Base-by-base conservation (phyloP, 345 rosid genomes). In the Lenwebbia sp. region DNA sequence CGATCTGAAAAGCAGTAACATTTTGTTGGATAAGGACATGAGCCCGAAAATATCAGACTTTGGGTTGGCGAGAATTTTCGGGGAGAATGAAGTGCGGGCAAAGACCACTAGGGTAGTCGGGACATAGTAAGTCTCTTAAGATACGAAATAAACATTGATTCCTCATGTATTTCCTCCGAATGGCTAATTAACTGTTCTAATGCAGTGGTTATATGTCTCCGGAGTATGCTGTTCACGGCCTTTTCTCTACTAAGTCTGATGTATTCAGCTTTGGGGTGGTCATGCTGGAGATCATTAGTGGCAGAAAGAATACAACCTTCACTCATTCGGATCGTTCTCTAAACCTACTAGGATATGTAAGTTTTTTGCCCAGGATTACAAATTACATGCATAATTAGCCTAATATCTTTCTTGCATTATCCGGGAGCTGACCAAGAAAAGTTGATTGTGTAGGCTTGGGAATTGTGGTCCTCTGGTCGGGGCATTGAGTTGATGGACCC, bases 211-310 rank as follows among this genome's bases (percentile, higher is more conserved):
- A 70, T 17, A 85, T 85, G 86, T 70, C 86, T 33, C 86, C 86
- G 2, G 83, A 85, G 60, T 85, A 85, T 50, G 86, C 60, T 13
- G 54, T 62, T 37, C 57, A 52, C 5, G 86, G 86, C 13, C 21
- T 28, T 17, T 85, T 85, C 37, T 85, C 86, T 26, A 10, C 33
- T 17, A 65, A 85, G 55, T 85, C 86, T 3, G 86, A 85, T 11
- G 86, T 85, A 56, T 85, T 62, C 83, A 85, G 86, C 82, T 85
- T 85, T 6, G 86, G 86, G 52, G 56, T 85, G 22, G 70, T 85
- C 25, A 28, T 85, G 82, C 86, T 85, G 25, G 86, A 85, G 81
- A 85, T 85, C 54, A 41, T 85, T 7, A 85, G 86, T 30, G 82
- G 82, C 26, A 49, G 41, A 56, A 62, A 62, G 70, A 85, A 85